Base-by-base conservation (phyloP, 2,329 filamentous ascomycete genomes). In the Cytospora chrysosperma region DNA sequence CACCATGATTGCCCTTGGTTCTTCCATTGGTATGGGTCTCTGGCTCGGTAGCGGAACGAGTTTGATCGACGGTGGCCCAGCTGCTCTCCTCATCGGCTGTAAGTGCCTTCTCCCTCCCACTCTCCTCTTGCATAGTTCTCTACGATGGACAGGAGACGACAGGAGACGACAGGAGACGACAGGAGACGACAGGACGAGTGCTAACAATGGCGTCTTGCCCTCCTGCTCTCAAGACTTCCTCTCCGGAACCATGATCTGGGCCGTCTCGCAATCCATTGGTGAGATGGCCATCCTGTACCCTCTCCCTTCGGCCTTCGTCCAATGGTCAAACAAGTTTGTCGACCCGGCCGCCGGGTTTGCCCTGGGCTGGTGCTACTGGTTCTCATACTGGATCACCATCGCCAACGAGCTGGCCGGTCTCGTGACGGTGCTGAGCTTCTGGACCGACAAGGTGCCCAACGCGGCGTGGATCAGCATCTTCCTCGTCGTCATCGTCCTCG, bases 1-100 rank as follows among this genome's bases (percentile, higher is more conserved):
- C 56, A 81, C 83, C 67, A 84, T 84, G 81, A 82, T 84, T 62
- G 82, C 81, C 21, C 74, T 79, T 37, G 75, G 75, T 51, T 75
- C 74, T 24, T 78, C 74, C 27, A 81, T 82, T 70, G 79, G 79
- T 6, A 78, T 78, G 73, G 79, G 79, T 24, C 67, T 81, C 13
- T 81, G 78, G 77, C 73, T 81, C n/a, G 79, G 79, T 17, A 75
- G 74, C 51, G 79, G 79, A 19, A 73, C 72, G 19, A 78, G 77
- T 1, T 71, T 81, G 2, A 70, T 69, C 12, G 71, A 70, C 30
- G 79, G 77, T 51, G 79, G 79, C 21, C 79, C 78, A 2, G 78
- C 76, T 27, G 75, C 73, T 64, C 74, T 81, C 61, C 76, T 82
- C 61, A 69, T 82, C 24, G 78, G 78, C 15, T 81, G 79, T 64